Conservation (phyloP, 768 basidiomycete species). For the Grammothele lineata region DNA sequence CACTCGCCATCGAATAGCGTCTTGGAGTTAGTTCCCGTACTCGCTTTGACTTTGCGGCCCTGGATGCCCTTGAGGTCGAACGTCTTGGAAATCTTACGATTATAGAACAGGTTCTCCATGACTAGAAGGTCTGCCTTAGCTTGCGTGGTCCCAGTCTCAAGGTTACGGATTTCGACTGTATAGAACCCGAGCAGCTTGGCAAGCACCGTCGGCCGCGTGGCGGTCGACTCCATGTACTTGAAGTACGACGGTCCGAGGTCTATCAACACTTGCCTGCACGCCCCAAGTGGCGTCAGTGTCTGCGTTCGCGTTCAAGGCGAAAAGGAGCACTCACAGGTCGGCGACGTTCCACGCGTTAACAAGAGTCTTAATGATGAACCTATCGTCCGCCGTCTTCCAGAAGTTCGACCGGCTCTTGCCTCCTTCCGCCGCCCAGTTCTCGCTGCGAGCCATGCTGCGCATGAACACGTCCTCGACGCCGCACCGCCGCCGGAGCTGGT, state of each 20-base stretch:
- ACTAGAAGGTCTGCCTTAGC: slow-evolving; percentile 73
- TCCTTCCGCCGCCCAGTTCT: slow-evolving; percentile 70
- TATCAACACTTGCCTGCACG: slow-evolving; percentile 64
- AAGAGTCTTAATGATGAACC: slow-evolving; percentile 81
- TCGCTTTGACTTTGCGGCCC: slow-evolving; percentile 63
- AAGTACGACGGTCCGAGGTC: slow-evolving; percentile 80
- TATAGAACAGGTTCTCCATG: slow-evolving; percentile 84
- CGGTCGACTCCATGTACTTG: slow-evolving; percentile 68
- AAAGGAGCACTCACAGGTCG: slow-evolving; percentile 65
- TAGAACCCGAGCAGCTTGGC: slow-evolving; percentile 83
- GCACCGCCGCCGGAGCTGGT: slow-evolving; percentile 58
- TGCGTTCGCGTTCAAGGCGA: neutral
- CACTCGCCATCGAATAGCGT: slow-evolving; percentile 82
- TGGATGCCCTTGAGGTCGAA: slow-evolving; percentile 86
- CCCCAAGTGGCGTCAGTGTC: too few species aligned
- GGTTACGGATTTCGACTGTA: slow-evolving; percentile 70
- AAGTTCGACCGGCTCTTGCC: slow-evolving; percentile 81
- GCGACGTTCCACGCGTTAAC: slow-evolving; percentile 87
- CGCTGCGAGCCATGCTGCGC: slow-evolving; percentile 54
- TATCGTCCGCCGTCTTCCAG: slow-evolving; percentile 76
- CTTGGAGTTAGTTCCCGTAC: slow-evolving; percentile 36
- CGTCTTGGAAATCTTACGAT: slow-evolving; percentile 59
- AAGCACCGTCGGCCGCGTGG: slow-evolving; percentile 61
- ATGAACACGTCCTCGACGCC: slow-evolving; percentile 57
- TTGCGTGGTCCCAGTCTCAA: slow-evolving; percentile 61